Conservation (phyloP, 1,284 basidiomycete genomes). For the Ustilago sp. region DNA sequence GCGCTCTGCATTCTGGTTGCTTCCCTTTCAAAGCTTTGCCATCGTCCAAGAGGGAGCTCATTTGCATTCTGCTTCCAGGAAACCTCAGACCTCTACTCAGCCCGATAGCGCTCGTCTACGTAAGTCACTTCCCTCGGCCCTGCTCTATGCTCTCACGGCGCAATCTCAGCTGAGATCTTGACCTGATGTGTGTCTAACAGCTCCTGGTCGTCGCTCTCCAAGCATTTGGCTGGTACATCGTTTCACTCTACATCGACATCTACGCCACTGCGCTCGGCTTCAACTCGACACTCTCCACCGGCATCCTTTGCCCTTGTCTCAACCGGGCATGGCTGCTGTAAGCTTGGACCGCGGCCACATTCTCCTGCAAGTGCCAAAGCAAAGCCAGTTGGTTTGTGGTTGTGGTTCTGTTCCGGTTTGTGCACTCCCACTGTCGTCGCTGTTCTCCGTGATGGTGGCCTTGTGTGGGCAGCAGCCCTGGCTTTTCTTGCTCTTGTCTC, state of each 20-base stretch:
- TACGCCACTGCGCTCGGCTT: conserved; percentile 50
- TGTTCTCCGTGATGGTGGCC: too few species aligned
- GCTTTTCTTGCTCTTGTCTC: too few species aligned
- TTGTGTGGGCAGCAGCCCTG: too few species aligned
- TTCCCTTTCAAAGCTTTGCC: conserved; percentile 29
- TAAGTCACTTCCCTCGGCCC: conserved; percentile 2
- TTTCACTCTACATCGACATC: conserved; percentile 55
- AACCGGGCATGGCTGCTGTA: too few species aligned
- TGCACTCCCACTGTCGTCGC: too few species aligned
- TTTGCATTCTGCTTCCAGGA: conserved; percentile 11
- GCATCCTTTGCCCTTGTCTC: conserved; percentile 24
- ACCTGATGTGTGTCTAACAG: conserved; percentile 1
- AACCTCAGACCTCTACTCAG: conserved; percentile 14
- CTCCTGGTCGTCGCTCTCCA: conserved; percentile 40
- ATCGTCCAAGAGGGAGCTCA: conserved; percentile 6
- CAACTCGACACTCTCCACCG: conserved; percentile 42
- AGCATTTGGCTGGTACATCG: conserved; percentile 49
- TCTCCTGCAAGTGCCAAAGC: too few species aligned
- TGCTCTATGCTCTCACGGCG: background rate
- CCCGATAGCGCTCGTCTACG: conserved; percentile 22
- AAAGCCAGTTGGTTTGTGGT: too few species aligned
- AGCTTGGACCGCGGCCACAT: too few species aligned
- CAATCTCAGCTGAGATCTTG: background rate
- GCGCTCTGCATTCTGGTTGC: conserved; percentile 39
- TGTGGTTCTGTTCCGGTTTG: too few species aligned